A percentile compares a stretch with the other conserved stretches of the same genome.
phyloP scores from a whole-genome alignment of 805 yeast genomes.

The Phaffomyces thermotolerans region DNA sequence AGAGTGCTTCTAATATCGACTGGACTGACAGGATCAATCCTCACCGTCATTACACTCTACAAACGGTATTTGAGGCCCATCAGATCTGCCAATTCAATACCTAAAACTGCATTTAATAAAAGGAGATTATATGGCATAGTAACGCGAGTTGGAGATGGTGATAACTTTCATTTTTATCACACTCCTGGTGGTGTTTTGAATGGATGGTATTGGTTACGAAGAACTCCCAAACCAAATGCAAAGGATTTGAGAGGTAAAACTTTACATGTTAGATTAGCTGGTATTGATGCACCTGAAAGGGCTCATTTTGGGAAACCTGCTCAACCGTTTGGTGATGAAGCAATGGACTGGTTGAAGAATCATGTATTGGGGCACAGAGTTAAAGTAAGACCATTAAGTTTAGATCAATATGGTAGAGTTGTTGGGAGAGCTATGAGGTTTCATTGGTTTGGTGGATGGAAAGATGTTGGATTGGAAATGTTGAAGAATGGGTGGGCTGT shows the following conservation, averaged over 20 bases:
- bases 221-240: conserved; percentile 47
- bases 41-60: conserved; percentile 30
- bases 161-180: conserved; percentile 86
- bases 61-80: conserved; percentile 41
- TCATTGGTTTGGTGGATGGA: conserved; percentile 50
- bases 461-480: conserved; percentile 87
- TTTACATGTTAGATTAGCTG: conserved; percentile 75
- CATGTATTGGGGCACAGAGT: conserved; percentile 62
- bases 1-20: conserved; percentile 1
- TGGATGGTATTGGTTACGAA: conserved; percentile 93
- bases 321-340: conserved; percentile 82
- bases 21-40: conserved; percentile 1
- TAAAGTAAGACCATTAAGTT: conserved; percentile 66
- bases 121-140: conserved; percentile 61
- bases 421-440: conserved; percentile 63
- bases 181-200: conserved; percentile 83
- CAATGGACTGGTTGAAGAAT: conserved; percentile 65
- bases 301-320: conserved; percentile 92
- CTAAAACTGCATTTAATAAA: conserved; percentile 35
- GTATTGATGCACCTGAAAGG: conserved; percentile 95
- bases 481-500: conserved; percentile 74
- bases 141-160: conserved; percentile 92
- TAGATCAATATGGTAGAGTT: conserved; percentile 86
- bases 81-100: conserved; percentile 43
- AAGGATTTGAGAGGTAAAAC: conserved; percentile 51